A percentile compares a stretch with the other conserved stretches of the same genome.
phyloP scores from a whole-genome alignment of 345 rosid species.

The Triadica sebifera region DNA sequence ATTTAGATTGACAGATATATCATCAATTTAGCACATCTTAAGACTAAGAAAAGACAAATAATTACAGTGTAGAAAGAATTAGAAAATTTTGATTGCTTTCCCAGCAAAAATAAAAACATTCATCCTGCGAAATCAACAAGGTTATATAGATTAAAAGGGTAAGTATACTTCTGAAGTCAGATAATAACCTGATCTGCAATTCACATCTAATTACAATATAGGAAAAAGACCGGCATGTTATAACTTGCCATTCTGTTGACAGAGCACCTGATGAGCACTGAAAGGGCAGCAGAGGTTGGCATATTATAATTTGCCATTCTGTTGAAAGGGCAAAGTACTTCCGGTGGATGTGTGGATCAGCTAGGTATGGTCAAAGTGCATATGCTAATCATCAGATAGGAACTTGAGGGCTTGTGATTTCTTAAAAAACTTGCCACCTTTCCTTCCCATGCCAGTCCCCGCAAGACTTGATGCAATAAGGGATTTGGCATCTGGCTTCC shows the following conservation, averaged over 20 bases:
- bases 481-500: slow-evolving; percentile 36
- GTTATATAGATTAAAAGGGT: no score
- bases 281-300: background rate
- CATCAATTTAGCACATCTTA: no score
- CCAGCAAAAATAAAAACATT: background rate
- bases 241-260: slow-evolving; percentile 9
- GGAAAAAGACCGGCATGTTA: background rate
- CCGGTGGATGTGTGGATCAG: slow-evolving; percentile 3
- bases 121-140: background rate
- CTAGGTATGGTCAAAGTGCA: background rate
- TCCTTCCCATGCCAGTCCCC: slow-evolving; percentile 36
- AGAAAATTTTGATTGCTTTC: background rate
- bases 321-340: background rate
- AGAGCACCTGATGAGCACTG: background rate
- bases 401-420: slow-evolving; percentile 17
- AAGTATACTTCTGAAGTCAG: background rate
- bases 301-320: no score
- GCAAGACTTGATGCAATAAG: slow-evolving; percentile 22
- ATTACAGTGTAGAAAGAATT: no score
- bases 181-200: background rate
- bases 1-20: no score
- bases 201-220: slow-evolving; percentile 1
- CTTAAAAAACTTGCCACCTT: slow-evolving; percentile 35
- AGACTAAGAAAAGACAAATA: no score
- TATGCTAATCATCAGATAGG: slow-evolving; percentile 12